phyloP scores from a whole-genome alignment of 768 basidiomycete genomes.

The Termitomyces eurrhizus region DNA sequence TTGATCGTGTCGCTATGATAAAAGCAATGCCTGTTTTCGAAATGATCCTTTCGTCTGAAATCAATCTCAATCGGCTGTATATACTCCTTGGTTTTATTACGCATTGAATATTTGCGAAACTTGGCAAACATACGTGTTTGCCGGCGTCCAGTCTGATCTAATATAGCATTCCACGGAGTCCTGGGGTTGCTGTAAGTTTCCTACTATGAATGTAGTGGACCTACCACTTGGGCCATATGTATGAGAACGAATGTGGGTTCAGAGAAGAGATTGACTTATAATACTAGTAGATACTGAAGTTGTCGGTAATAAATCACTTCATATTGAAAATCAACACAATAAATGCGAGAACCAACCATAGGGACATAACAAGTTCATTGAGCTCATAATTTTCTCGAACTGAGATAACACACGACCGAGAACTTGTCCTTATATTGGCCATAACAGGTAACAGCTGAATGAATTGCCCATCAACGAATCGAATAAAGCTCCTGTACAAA shows the following conservation, averaged over 20 bases:
- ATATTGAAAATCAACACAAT: background rate
- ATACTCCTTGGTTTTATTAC: background rate
- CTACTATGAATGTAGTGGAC: no score
- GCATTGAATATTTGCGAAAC: background rate
- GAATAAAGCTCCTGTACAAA: slow-evolving; percentile 19
- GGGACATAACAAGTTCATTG: background rate
- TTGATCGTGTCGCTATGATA: background rate
- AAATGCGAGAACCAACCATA: background rate
- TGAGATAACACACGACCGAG: background rate
- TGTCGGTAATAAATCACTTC: background rate
- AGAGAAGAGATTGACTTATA: background rate
- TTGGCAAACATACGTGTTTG: background rate
- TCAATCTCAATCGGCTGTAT: background rate
- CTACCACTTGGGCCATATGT: background rate
- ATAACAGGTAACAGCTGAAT: no score
- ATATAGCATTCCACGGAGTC: background rate
- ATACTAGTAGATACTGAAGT: background rate
- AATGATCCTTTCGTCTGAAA: background rate
- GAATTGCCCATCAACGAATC: background rate
- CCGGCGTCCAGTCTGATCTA: background rate
- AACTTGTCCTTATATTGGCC: background rate
- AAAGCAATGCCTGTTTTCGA: background rate
- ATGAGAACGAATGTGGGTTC: background rate
- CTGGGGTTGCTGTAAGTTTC: background rate
- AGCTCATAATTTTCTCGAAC: background rate